Evolutionary conservation across 768 basidiomycete genomes (phyloP), one percentile per base, ranked within the genome.

Genomic region (Russula foetens): DNA sequence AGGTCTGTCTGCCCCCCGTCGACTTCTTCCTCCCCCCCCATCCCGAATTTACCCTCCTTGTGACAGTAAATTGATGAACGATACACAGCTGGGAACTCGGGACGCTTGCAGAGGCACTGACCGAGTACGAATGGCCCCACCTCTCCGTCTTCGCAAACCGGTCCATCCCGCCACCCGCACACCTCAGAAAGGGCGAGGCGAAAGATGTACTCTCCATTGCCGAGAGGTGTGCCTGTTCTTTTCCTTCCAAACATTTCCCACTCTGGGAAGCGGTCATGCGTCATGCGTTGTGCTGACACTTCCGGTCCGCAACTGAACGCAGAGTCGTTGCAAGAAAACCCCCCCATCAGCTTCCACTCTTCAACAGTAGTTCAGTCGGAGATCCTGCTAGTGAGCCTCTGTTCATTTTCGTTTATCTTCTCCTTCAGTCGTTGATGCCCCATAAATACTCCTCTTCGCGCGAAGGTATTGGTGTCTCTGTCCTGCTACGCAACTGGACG

Each of bases 71-170:
- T 12, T 57, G 35, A 61, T 31, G 35, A 14, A 38, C 26, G 19
- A 21, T 14, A 0, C 19, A n/a, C 65, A 84, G 82, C 61, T 85
- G 84, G 84, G 83, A 84, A 64, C 65, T 81, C 44, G 84, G 84
- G 12, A 79, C 77, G 26, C 76, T 77, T 33, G 73, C 79, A n/a
- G 77, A 85, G 67, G 80, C 83, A 26, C 66, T 84, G 51, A 76
- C 77, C 15, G 84, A 85, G 67, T 69, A 79, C 29, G 74, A 77
- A 29, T 78, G 76, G 71, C 77, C 79, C 3, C 55, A 70, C 7
- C 67, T 83, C 35, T 79, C 81, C 21, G 81, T 84, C 23, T 84
- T 82, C 67, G 69, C 72, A 39, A 48, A 69, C 21, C 66, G 64
- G 44, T 73, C 77, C 11, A 74, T 78, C 45, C 77, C 77, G 46